Base-by-base conservation (phyloP, 352 stramenopile species). In the Phytophthora podocarpi region DNA sequence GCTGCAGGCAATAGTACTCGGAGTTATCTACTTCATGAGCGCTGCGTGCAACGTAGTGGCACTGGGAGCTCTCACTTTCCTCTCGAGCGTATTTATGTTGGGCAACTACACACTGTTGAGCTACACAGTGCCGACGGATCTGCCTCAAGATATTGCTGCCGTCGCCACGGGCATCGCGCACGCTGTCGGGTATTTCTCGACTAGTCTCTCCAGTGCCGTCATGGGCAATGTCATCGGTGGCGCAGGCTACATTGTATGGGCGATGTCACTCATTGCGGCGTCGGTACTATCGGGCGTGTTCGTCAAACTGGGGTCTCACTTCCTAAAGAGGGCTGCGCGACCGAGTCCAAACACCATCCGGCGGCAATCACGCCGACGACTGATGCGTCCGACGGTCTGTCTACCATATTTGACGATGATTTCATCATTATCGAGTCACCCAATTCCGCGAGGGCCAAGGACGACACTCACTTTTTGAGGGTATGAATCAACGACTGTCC, bases 61-160 rank as follows among this genome's bases (percentile, higher is more conserved):
- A 42, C 69, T 92, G 9, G 80, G 78, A 24, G 55, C 64, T 24
- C 72, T 92, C 1, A 77, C 85, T 15, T 92, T 92, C 45, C 53
- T 78, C 43, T 74, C 76, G 20, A 92, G 83, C 48, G 75, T 92
- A 13, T 90, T 87, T 59, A 51, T 92, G 24, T 46, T 92, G 4
- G 83, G 83, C 24, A 92, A 89, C 64, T 89, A 89, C 64, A 90
- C 83, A 37, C 58, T 92, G 18, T 62, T 90, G 23, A 87, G 72
- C 50, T 92, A 90, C 59, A 89, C 83, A 0, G 83, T 92, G 12
- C 83, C 83, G 20, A 85, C 80, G 3, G 83, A 92, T 64, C 58
- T 92, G 21, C 80, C 83, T 34, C 78, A 83, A 43, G 78, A 92
- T 34, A 88, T 92, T 43, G 79, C 78, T 1, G 83, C 83, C 1